Evolutionary conservation across 2,329 filamentous ascomycete genomes (phyloP).

Genomic region (Scolecobasidium constrictum): DNA sequence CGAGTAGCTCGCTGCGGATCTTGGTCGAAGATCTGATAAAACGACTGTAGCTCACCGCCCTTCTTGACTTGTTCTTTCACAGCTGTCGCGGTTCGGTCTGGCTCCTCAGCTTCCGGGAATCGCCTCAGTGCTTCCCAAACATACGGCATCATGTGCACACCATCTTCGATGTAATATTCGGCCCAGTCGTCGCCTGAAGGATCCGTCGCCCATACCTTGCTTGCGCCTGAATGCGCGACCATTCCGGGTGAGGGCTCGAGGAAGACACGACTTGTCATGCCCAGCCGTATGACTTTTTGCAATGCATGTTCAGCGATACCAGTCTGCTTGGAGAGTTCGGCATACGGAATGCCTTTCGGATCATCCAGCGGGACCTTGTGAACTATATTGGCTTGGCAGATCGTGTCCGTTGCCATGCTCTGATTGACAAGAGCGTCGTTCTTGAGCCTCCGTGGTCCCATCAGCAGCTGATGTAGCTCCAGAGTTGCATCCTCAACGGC

Average conservation of each 20-base stretch:
- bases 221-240: conserved; percentile 8
- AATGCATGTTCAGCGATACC: conserved; percentile 19
- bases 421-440: conserved; percentile 7
- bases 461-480: conserved; percentile 15
- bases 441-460: conserved; percentile 12
- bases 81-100: not conserved
- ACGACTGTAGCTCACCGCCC: conserved; percentile 20
- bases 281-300: conserved; percentile 22
- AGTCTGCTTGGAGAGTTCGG: conserved; percentile 18
- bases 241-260: conserved; percentile 3
- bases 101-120: conserved; percentile 4
- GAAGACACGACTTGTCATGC: conserved; percentile 25
- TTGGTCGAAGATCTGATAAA: conserved; percentile 21
- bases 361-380: conserved; percentile 37
- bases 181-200: conserved; percentile 3
- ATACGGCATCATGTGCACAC: no score
- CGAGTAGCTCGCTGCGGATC: conserved; percentile 19
- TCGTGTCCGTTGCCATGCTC: conserved; percentile 27
- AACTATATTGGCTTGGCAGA: conserved; percentile 45
- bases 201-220: conserved; percentile 1
- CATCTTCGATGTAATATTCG: no score
- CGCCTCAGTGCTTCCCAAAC: no score
- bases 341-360: conserved; percentile 28
- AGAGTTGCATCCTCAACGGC: conserved; percentile 14
- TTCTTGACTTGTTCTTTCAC: conserved; percentile 17